Percentiles rank a stretch among this genome's conserved stretches.
Evolutionary conservation across 345 rosid species (phyloP).

Genomic region (Cardamine occulta): DNA sequence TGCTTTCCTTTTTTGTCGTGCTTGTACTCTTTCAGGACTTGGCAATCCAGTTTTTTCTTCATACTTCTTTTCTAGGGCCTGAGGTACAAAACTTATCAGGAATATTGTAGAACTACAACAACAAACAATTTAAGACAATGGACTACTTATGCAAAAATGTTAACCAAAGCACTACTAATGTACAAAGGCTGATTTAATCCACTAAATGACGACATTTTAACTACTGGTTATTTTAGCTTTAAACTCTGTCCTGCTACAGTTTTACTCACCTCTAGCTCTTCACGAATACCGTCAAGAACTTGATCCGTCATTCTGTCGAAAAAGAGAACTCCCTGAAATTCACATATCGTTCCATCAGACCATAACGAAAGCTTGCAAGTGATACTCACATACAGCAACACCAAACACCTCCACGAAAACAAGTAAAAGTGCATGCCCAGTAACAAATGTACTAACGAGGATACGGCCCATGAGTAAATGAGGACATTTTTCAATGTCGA

Average conservation of each 20-base stretch:
- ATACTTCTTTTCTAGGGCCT: conserved; percentile 84
- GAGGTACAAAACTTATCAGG: conserved; percentile 38
- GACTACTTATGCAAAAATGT: not conserved
- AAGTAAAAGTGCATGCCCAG: conserved; percentile 20
- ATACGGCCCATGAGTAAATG: not conserved
- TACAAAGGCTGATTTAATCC: conserved; percentile 3
- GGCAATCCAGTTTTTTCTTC: conserved; percentile 76
- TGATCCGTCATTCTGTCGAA: conserved; percentile 86
- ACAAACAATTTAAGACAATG: not conserved
- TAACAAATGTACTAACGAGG: conserved; percentile 3
- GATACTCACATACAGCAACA: conserved; percentile 20
- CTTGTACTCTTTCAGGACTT: conserved; percentile 77
- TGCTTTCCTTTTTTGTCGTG: conserved; percentile 56
- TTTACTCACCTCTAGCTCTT: conserved; percentile 68
- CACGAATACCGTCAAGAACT: conserved; percentile 69
- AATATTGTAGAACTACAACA: not conserved
- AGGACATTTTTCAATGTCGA: not conserved
- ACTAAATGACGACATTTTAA: not conserved
- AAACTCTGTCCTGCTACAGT: conserved; percentile 6
- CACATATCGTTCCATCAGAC: conserved; percentile 31
- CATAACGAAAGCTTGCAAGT: not conserved
- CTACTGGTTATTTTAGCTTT: conserved; percentile 13
- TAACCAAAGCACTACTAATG: conserved; percentile 13
- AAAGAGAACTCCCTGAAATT: conserved; percentile 81
- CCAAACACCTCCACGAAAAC: conserved; percentile 6